Evolutionary conservation across 257 asterid genomes (phyloP).

Genomic region (Petrea volubilis): DNA sequence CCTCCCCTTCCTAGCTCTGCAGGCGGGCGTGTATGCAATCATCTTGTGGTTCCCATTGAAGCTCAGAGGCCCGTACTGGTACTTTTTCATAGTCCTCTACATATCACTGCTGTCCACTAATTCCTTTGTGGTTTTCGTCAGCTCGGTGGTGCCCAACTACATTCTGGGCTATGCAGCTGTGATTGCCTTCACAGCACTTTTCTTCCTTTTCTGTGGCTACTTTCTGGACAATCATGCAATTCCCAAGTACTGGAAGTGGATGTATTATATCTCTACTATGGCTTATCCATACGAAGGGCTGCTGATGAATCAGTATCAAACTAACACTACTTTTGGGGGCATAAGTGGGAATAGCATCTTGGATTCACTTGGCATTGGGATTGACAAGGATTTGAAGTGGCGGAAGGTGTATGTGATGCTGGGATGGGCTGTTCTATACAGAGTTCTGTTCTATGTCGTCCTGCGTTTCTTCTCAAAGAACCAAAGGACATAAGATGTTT

Average conservation of each 20-base stretch:
- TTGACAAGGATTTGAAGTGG: slow-evolving; percentile 49
- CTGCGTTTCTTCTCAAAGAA: slow-evolving; percentile 82
- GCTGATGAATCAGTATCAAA: slow-evolving; percentile 72
- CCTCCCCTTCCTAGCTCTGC: slow-evolving; percentile 76
- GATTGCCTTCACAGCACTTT: slow-evolving; percentile 83
- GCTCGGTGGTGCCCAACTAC: slow-evolving; percentile 85
- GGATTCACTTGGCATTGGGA: slow-evolving; percentile 46
- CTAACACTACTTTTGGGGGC: slow-evolving; percentile 36
- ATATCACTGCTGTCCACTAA: slow-evolving; percentile 72
- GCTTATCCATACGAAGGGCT: slow-evolving; percentile 84
- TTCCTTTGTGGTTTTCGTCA: slow-evolving; percentile 78
- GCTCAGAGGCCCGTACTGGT: slow-evolving; percentile 49
- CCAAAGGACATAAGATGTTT: slow-evolving; percentile 51
- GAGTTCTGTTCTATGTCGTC: slow-evolving; percentile 64
- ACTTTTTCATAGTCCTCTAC: slow-evolving; percentile 67
- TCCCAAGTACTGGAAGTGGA: slow-evolving; percentile 82
- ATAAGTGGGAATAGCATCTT: slow-evolving; percentile 48
- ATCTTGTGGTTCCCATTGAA: slow-evolving; percentile 70
- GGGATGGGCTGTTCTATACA: slow-evolving; percentile 74
- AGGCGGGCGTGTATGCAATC: slow-evolving; percentile 64
- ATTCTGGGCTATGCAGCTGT: slow-evolving; percentile 89
- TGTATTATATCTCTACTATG: slow-evolving; percentile 78
- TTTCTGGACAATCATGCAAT: slow-evolving; percentile 53
- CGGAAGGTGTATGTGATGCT: slow-evolving; percentile 58
- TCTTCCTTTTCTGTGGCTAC: slow-evolving; percentile 82